Conservation (phyloP, 1,284 basidiomycete species). For the Ceratobasidium sp. region DNA sequence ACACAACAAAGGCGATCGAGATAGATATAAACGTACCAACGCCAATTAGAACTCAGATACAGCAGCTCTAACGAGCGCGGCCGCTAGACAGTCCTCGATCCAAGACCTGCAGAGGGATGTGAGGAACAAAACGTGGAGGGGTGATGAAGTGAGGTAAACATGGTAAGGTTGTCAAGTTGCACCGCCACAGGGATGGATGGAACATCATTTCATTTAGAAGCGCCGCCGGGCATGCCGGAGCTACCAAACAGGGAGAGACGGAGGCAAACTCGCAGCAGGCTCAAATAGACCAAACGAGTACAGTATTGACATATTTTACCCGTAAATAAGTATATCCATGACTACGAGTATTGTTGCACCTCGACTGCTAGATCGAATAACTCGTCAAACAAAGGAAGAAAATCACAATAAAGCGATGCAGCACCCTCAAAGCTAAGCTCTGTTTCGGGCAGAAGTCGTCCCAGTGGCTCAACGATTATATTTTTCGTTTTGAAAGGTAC, state of each 20-base stretch:
- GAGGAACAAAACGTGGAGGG: not conserved
- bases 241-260: not conserved
- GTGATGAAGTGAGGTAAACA: constrained; percentile 10
- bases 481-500: not conserved
- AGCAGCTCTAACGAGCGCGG: not conserved
- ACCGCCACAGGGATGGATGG: constrained; percentile 8
- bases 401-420: not conserved
- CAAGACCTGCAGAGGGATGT: not conserved
- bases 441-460: constrained; percentile 7
- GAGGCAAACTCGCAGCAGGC: not conserved
- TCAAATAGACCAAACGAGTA: too few relatives aligned
- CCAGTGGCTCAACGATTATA: not conserved
- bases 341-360: too few relatives aligned
- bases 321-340: too few relatives aligned
- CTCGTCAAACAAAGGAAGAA: constrained; percentile 3
- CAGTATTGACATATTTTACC: too few relatives aligned
- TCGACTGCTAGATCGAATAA: not conserved
- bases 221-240: not conserved
- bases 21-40: not conserved
- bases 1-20: not conserved
- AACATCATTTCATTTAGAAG: constrained; percentile 27
- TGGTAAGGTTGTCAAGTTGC: constrained; percentile 2
- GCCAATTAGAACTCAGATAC: not conserved
- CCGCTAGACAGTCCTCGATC: not conserved
- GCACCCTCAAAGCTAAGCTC: not conserved